Evolutionary conservation across 352 stramenopile species (phyloP), one percentile per base, ranked within the genome.

Genomic region (Globisporangium uncinulatum): DNA sequence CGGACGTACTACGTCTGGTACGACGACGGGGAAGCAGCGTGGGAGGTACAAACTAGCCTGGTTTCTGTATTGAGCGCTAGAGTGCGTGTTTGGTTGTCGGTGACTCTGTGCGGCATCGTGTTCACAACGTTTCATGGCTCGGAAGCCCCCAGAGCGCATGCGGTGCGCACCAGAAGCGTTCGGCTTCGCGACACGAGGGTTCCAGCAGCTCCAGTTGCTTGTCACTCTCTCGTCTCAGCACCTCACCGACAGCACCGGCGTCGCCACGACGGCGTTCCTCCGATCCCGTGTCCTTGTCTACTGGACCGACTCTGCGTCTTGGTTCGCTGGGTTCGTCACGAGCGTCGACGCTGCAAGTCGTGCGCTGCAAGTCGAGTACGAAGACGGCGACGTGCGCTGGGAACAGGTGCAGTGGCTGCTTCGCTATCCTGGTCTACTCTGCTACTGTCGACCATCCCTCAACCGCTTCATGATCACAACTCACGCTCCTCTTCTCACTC

Each of bases 351-450:
- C 19, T 20, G 49, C 54, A 31, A 51, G 54, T 2, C n/a, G 57
- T 17, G 55, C 47, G 19, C 31, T 87, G 9, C 60, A 70, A 36
- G 57, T 83, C 29, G 37, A 65, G 11, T 87, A 83, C 50, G 70
- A 85, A n/a, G 71, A 84, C 29, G 70, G 72, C 21, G 76, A 84
- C 37, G 54, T 58, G 24, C 70, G 73, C 19, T 87, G 74, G 74
- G 63, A 84, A 14, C 54, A 62, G 54, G 68, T 76, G 67, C 19
- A 49, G 6, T 19, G 13, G 9, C 10, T 13, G 31, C 19, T 32
- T 29, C 24, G 24, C 24, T 29, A 29, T 29, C 24, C 24, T 29
- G 24, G 24, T 39, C 5, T 6, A 39, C 7, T 39, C 34, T 13
- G 34, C 34, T 13, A 39, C 34, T 39, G 5, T n/a, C 39, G 32